These are phyloP conservation scores for Nannizziopsis barbatae DNA, from an alignment of 2,329 filamentous ascomycete species.

Conservation along the genomic window DNA sequence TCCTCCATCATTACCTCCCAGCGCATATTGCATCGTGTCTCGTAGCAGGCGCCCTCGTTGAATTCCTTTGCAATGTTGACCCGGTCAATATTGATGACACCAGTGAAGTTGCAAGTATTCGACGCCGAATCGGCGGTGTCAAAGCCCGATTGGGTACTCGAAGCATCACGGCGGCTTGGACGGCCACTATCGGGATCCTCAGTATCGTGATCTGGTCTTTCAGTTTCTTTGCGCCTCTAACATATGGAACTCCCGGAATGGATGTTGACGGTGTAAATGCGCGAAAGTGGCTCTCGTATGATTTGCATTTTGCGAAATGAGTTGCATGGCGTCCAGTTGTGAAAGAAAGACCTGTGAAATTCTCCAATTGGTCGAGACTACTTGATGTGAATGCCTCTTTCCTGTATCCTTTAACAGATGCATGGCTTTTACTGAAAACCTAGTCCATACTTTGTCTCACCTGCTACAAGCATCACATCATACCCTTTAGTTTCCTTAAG, in stretches of 20 bases:
- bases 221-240: conserved; percentile 88
- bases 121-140: conserved; percentile 58
- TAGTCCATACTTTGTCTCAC: too few relatives aligned
- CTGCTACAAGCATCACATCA: too few relatives aligned
- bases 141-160: conserved; percentile 70
- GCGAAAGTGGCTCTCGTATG: conserved; percentile 93
- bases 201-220: conserved; percentile 61
- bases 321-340: too few relatives aligned
- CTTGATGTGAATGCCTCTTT: too few relatives aligned
- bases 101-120: conserved; percentile 14
- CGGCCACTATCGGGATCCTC: conserved; percentile 61
- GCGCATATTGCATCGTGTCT: conserved; percentile 84
- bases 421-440: too few relatives aligned
- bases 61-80: conserved; percentile 93
- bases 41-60: conserved; percentile 79
- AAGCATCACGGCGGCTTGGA: conserved; percentile 68
- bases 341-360: too few relatives aligned
- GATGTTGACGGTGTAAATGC: conserved; percentile 63
- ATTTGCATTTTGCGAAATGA: conserved; percentile 95
- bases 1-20: conserved; percentile 94
- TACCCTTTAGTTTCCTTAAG: too few relatives aligned
- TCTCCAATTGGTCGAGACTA: too few relatives aligned
- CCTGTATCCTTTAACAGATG: too few relatives aligned
- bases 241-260: conserved; percentile 87
- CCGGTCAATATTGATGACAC: conserved; percentile 48